Conservation (phyloP, 164 flowering plant genomes). For the Sedum album region DNA sequence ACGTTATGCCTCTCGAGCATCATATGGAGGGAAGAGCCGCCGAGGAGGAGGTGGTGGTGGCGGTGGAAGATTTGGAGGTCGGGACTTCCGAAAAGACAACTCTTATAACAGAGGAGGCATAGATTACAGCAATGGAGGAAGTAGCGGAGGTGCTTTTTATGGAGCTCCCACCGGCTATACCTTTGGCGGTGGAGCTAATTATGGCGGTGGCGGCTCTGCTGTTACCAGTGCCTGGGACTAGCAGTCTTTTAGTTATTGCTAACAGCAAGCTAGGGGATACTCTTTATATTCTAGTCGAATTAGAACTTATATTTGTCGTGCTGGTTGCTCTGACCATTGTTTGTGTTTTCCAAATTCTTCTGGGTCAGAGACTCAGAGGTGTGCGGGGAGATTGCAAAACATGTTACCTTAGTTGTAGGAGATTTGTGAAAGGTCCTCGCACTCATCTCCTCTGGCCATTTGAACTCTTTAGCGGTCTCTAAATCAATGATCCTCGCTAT, state of each 20-base stretch:
- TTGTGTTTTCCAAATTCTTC: background rate
- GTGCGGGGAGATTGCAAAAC: background rate
- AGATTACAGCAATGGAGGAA: constrained; percentile 32
- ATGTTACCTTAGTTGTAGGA: background rate
- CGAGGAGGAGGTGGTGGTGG: constrained; percentile 39
- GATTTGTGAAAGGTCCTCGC: no score
- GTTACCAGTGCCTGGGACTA: constrained; percentile 63
- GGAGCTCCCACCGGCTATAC: constrained; percentile 30
- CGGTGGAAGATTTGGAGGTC: constrained; percentile 45
- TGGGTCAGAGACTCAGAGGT: background rate
- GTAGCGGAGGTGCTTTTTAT: constrained; percentile 24
- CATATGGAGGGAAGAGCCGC: constrained; percentile 40
- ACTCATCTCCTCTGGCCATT: no score
- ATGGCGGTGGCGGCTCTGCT: constrained; percentile 25
- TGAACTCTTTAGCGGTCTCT: no score
- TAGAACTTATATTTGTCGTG: background rate
- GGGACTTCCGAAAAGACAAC: constrained; percentile 44
- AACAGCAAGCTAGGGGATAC: background rate
- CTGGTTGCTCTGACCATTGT: background rate
- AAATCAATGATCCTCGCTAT: no score
- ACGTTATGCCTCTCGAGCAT: constrained; percentile 47
- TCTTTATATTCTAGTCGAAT: background rate
- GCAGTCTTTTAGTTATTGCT: background rate
- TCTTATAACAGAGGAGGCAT: constrained; percentile 21
- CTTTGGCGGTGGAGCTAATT: constrained; percentile 33